Percentiles rank a stretch among this genome's conserved stretches.
Evolutionary conservation across 31 red algal species (phyloP).

Genomic region (Porphyra umbilicalis): DNA sequence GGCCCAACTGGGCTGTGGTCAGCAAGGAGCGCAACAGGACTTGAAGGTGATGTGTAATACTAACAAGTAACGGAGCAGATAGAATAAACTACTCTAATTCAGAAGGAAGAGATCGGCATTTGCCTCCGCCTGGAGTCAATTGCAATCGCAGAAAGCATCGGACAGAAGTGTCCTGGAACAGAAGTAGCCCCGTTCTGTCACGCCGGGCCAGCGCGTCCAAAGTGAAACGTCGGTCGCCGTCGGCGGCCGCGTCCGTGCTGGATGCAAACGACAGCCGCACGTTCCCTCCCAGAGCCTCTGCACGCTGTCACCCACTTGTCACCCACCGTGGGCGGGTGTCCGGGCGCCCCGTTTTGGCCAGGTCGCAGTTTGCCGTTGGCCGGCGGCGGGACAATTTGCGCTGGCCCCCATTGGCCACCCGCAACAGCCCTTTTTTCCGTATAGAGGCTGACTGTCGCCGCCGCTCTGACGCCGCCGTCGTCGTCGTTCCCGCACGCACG

Average conservation of each 20-base stretch:
- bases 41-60: no score
- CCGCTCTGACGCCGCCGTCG: background rate
- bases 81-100: no score
- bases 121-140: no score
- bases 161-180: background rate
- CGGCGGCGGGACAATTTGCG: background rate
- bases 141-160: no score
- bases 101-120: no score
- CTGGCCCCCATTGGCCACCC: background rate
- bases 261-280: conserved; percentile 1
- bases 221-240: background rate
- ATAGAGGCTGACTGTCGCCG: background rate
- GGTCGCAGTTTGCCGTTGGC: background rate
- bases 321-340: background rate
- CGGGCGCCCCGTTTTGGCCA: no score
- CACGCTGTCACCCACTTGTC: background rate
- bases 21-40: no score
- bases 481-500: background rate
- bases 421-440: background rate
- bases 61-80: no score
- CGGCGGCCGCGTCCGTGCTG: background rate
- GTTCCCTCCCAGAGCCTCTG: background rate
- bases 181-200: background rate
- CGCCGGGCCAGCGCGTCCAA: no score
- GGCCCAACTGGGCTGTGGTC: no score